Evolutionary conservation across 2,329 filamentous ascomycete genomes (phyloP).

Genomic region (Neofusicoccum umdonicola): DNA sequence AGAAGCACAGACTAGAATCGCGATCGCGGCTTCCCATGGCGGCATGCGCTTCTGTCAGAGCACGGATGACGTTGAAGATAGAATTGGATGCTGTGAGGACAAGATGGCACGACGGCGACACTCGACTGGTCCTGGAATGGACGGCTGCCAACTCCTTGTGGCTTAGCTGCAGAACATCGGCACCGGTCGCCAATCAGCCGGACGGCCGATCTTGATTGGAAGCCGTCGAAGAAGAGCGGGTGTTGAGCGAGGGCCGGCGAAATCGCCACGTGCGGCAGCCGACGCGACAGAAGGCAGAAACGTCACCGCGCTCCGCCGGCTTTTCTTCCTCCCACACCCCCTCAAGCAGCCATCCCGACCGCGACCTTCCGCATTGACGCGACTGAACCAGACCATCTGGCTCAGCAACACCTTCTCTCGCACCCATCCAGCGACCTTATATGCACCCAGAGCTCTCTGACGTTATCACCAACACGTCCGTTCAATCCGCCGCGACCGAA

Average conservation of each 20-base stretch:
- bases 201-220: background rate
- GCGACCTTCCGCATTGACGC: conserved; percentile 1
- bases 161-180: too few species aligned
- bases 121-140: too few species aligned
- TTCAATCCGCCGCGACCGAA: conserved; percentile 39
- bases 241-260: background rate
- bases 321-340: background rate
- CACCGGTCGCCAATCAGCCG: too few species aligned
- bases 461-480: conserved; percentile 47
- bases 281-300: background rate
- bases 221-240: background rate
- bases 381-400: conserved; percentile 18
- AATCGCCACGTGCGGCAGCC: conserved; percentile 5
- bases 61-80: too few species aligned
- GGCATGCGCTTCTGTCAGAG: too few species aligned
- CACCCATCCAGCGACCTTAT: conserved; percentile 46
- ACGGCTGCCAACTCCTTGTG: too few species aligned
- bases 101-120: too few species aligned
- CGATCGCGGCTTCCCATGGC: too few species aligned
- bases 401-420: conserved; percentile 13
- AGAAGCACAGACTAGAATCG: too few species aligned
- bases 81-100: too few species aligned
- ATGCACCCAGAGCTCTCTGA: conserved; percentile 62
- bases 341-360: conserved; percentile 1
- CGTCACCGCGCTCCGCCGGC: background rate